A percentile compares a stretch with the other conserved stretches of the same genome.
These are phyloP conservation scores for Lactarius pseudohatsudake DNA, from an alignment of 768 basidiomycete genomes.

Conservation along the genomic window DNA sequence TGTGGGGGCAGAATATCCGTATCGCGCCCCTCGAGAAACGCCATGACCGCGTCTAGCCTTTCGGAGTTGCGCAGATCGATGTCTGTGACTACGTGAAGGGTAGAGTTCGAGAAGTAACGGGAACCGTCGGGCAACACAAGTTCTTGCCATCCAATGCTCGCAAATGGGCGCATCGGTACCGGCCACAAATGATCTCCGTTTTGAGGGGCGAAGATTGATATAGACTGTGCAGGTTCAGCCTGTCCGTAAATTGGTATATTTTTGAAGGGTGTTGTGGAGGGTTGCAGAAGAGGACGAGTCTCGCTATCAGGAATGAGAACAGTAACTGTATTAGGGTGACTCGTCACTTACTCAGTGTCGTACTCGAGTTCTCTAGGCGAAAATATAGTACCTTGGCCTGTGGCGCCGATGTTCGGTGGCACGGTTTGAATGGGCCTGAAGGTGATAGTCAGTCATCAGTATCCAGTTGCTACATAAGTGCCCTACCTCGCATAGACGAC, in stretches of 20 bases:
- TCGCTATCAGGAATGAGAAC: constrained; percentile 42
- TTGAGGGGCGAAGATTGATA: constrained; percentile 30
- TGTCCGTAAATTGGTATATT: constrained; percentile 29
- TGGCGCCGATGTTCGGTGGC: constrained; percentile 19
- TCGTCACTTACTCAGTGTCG: constrained; percentile 34
- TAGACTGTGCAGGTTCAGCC: constrained; percentile 16
- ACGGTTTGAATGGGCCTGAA: constrained; percentile 26
- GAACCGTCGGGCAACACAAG: constrained; percentile 72
- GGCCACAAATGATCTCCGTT: constrained; percentile 29
- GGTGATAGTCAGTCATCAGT: background rate
- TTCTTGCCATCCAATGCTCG: constrained; percentile 71
- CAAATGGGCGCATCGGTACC: constrained; percentile 31
- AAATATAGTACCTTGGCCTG: constrained; percentile 8
- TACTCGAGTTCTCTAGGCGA: constrained; percentile 17
- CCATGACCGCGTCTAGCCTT: constrained; percentile 49
- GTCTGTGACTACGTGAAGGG: constrained; percentile 64
- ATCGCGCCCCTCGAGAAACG: constrained; percentile 43
- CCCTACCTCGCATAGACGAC: constrained; percentile 23
- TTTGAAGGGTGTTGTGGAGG: constrained; percentile 34
- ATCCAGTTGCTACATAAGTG: background rate
- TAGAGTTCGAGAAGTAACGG: constrained; percentile 69
- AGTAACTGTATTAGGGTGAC: background rate
- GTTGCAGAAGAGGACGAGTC: constrained; percentile 50
- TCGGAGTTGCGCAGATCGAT: constrained; percentile 57
- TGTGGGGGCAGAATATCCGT: constrained; percentile 37